A percentile compares a stretch with the other conserved stretches of the same genome.
These are phyloP conservation scores for Peronospora farinosa DNA, from an alignment of 352 stramenopile species.

Conservation along the genomic window DNA sequence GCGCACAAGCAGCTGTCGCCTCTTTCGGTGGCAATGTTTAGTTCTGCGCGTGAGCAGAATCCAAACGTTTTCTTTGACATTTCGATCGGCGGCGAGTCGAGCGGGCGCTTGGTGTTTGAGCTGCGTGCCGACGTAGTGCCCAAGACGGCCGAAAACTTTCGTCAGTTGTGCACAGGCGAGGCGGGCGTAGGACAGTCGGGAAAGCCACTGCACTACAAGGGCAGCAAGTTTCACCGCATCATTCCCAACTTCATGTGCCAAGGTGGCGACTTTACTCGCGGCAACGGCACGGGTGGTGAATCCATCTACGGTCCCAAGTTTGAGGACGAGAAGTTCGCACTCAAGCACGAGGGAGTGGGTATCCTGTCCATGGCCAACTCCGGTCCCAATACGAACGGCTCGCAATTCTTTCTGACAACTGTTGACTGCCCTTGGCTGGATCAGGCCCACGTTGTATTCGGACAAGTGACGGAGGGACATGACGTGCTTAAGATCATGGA, in stretches of 20 bases:
- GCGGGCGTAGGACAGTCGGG: slow-evolving; percentile 82
- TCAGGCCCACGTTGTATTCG: slow-evolving; percentile 90
- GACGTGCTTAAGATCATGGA: slow-evolving; percentile 97
- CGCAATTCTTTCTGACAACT: slow-evolving; percentile 96
- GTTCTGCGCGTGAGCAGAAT: slow-evolving; percentile 57
- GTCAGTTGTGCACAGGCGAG: slow-evolving; percentile 94
- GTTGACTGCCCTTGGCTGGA: slow-evolving; percentile 89
- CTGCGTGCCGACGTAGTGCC: slow-evolving; percentile 93
- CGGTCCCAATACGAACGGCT: slow-evolving; percentile 95
- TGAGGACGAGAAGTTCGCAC: slow-evolving; percentile 93
- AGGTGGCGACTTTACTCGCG: slow-evolving; percentile 94
- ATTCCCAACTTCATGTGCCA: slow-evolving; percentile 94
- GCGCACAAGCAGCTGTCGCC: slow-evolving; percentile 24
- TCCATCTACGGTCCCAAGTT: slow-evolving; percentile 95
- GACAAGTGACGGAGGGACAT: slow-evolving; percentile 87
- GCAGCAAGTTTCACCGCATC: slow-evolving; percentile 89
- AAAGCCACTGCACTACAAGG: slow-evolving; percentile 85
- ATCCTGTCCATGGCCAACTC: slow-evolving; percentile 96
- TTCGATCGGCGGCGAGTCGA: slow-evolving; percentile 86
- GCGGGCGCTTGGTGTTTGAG: slow-evolving; percentile 83
- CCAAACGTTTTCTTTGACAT: slow-evolving; percentile 97
- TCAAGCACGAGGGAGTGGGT: slow-evolving; percentile 87
- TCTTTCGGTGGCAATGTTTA: slow-evolving; percentile 40
- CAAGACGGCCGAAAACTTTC: slow-evolving; percentile 99
- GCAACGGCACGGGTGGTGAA: slow-evolving; percentile 84